phyloP scores from a whole-genome alignment of 169 alveolate species.

The Cryptosporidium viatorum region DNA sequence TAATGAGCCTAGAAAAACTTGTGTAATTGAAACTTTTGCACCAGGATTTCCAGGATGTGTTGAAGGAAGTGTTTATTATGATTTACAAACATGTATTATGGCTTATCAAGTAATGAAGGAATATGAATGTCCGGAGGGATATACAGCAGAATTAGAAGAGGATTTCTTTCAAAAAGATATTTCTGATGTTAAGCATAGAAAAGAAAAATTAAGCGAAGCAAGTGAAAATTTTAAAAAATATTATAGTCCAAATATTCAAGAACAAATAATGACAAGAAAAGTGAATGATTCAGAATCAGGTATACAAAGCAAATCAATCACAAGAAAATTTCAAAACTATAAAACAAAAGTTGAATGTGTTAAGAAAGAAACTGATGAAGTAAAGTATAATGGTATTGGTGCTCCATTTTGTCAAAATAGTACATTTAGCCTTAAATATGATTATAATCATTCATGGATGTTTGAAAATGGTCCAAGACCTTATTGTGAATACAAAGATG shows the following conservation, averaged over 20 bases:
- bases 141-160: constrained; percentile 10
- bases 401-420: constrained; percentile 46
- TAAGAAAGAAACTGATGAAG: not conserved
- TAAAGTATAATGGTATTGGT: constrained; percentile 37
- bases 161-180: not conserved
- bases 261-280: constrained; percentile 28
- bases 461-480: constrained; percentile 61
- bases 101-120: constrained; percentile 60
- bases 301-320: constrained; percentile 34
- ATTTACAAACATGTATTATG: constrained; percentile 43
- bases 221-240: not conserved
- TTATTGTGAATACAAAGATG: constrained; percentile 29
- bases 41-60: constrained; percentile 71
- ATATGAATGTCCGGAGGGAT: constrained; percentile 63
- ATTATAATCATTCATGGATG: constrained; percentile 43
- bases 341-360: constrained; percentile 5
- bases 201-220: constrained; percentile 28
- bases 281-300: constrained; percentile 39
- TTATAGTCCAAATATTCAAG: not conserved
- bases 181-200: constrained; percentile 30
- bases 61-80: constrained; percentile 53
- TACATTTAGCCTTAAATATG: constrained; percentile 30
- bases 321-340: constrained; percentile 1
- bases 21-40: constrained; percentile 47
- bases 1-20: constrained; percentile 42